Evolutionary conservation across 331 rosid genomes (phyloP).

Genomic region (Quercus lobata): DNA sequence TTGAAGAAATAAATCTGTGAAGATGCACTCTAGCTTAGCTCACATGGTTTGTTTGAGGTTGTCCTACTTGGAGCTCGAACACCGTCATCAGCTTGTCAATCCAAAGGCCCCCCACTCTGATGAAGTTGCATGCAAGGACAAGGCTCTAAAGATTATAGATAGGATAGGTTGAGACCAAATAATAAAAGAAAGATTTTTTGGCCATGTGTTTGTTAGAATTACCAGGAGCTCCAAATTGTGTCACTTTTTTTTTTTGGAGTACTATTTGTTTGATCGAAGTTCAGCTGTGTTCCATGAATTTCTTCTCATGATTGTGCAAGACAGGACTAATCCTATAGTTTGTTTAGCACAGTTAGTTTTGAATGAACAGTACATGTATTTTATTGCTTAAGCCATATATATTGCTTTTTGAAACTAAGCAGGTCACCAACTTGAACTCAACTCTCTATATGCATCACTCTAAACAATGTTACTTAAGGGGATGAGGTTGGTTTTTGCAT

Average conservation of each 20-base stretch:
- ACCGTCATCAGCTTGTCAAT: no score
- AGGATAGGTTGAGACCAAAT: neutral
- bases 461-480: neutral
- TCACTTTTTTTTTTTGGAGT: neutral
- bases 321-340: neutral
- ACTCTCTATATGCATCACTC: neutral
- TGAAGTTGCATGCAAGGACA: neutral
- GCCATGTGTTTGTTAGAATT: neutral
- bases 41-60: no score
- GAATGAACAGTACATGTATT: neutral
- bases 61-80: no score
- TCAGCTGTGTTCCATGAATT: neutral
- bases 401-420: neutral
- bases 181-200: neutral
- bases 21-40: no score
- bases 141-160: neutral
- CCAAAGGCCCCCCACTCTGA: neutral
- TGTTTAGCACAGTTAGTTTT: neutral
- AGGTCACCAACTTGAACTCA: neutral
- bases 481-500: neutral
- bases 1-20: no score
- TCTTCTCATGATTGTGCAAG: neutral
- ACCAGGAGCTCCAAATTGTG: neutral
- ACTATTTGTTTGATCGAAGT: neutral
- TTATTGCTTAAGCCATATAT: no score